phyloP scores from a whole-genome alignment of 768 basidiomycete genomes.

The Amylocystis lapponica region DNA sequence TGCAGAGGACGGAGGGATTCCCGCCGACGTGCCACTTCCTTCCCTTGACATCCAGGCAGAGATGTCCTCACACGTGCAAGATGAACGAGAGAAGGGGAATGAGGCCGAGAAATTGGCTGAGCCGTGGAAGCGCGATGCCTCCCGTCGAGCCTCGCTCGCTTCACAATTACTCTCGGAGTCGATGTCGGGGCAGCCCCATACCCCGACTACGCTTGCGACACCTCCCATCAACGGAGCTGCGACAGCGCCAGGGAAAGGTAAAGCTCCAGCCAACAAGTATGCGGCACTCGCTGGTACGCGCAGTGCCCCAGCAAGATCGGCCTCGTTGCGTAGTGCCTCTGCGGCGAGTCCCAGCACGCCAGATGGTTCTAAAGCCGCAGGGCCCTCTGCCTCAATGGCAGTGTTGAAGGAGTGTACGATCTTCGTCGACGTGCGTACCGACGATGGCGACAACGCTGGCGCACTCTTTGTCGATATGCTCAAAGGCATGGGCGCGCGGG shows the following conservation, averaged over 20 bases:
- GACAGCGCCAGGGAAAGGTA: conserved; percentile 14
- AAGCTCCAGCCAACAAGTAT: conserved; percentile 12
- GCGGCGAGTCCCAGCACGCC: conserved; percentile 4
- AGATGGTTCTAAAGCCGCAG: conserved; percentile 8
- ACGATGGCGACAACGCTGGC: conserved; percentile 76
- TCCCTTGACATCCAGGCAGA: neutral
- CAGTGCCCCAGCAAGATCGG: neutral
- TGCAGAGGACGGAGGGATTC: neutral
- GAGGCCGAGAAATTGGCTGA: neutral
- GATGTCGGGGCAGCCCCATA: conserved; percentile 42
- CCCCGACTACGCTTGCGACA: conserved; percentile 22
- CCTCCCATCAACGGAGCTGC: conserved; percentile 5
- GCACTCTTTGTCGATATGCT: conserved; percentile 82
- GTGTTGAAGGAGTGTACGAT: conserved; percentile 70
- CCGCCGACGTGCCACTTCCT: neutral
- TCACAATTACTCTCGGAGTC: conserved; percentile 61
- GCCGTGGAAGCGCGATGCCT: conserved; percentile 33
- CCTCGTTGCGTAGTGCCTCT: no score
- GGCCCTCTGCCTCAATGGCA: conserved; percentile 29
- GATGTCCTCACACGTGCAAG: neutral
- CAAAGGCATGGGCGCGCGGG: conserved; percentile 73
- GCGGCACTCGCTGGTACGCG: conserved; percentile 2
- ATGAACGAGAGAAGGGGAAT: neutral
- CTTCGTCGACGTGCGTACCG: conserved; percentile 77
- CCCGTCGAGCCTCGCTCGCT: conserved; percentile 51